phyloP scores from a whole-genome alignment of 2,329 filamentous ascomycete species.

The Neurospora crassa region DNA sequence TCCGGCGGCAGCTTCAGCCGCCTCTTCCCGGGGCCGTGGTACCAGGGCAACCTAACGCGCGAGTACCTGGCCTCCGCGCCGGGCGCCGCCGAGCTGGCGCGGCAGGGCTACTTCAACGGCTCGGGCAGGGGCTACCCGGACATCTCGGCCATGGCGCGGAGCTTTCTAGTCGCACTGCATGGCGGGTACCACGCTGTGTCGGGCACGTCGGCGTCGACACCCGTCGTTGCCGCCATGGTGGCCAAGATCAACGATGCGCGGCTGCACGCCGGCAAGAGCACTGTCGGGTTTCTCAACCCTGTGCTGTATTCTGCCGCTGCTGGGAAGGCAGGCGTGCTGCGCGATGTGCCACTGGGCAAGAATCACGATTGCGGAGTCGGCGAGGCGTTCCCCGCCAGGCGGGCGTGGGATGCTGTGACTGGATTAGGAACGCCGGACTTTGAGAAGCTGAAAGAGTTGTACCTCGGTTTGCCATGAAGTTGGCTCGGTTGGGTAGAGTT shows the following conservation, averaged over 20 bases:
- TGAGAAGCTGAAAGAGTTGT: conserved; percentile 17
- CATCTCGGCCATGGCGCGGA: conserved; percentile 6
- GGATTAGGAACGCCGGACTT: conserved; percentile 12
- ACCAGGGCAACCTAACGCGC: conserved; percentile 6
- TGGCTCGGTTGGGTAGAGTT: not conserved
- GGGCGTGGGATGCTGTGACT: conserved; percentile 5
- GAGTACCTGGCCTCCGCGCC: conserved; percentile 5
- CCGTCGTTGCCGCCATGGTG: conserved; percentile 26
- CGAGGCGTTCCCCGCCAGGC: conserved; percentile 1
- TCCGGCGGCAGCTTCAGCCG: conserved; percentile 38
- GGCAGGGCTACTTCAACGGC: conserved; percentile 35
- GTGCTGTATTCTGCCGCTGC: conserved; percentile 1
- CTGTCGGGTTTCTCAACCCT: conserved; percentile 18
- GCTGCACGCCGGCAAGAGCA: conserved; percentile 20
- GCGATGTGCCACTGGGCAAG: conserved; percentile 7
- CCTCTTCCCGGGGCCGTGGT: conserved; percentile 32
- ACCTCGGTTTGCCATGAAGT: conserved; percentile 26
- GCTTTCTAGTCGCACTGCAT: conserved; percentile 7
- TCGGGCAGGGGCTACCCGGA: conserved; percentile 32
- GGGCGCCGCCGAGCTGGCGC: conserved; percentile 13
- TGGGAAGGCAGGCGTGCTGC: not conserved
- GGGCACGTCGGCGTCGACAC: conserved; percentile 35
- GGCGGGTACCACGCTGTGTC: conserved; percentile 34
- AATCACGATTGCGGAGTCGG: conserved; percentile 6
- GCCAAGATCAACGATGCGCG: conserved; percentile 24